Conservation (phyloP, 2,329 filamentous ascomycete species). For the Trichoderma sp. region DNA sequence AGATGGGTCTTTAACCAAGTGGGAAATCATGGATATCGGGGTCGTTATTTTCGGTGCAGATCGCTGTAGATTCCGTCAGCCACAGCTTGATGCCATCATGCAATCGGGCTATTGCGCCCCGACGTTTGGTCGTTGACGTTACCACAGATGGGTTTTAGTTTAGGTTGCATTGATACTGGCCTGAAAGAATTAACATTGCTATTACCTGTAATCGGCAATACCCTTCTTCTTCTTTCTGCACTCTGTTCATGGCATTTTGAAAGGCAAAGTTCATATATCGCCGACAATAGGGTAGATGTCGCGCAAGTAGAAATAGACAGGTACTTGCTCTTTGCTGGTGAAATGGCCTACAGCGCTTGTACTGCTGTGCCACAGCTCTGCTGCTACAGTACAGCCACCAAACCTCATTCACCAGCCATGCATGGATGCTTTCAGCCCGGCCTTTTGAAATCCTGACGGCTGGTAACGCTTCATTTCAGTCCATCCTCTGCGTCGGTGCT, state of each 20-base stretch:
- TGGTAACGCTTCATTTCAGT: not conserved
- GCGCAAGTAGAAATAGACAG: not conserved
- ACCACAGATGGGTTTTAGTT: not conserved
- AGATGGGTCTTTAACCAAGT: not conserved
- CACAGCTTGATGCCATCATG: not conserved
- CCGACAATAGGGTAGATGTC: not conserved
- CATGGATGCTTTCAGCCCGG: not conserved
- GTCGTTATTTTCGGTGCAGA: not conserved
- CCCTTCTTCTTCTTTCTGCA: not conserved
- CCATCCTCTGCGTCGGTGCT: not conserved
- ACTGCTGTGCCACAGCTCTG: slow-evolving; percentile 14
- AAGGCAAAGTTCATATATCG: not conserved
- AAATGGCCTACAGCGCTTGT: not conserved
- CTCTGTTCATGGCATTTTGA: not conserved
- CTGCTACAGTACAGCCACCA: not conserved
- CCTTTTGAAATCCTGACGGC: not conserved
- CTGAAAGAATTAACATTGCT: not conserved
- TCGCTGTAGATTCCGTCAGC: not conserved
- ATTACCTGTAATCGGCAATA: not conserved
- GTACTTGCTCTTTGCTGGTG: not conserved
- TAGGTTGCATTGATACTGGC: not conserved
- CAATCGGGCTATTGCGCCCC: not conserved
- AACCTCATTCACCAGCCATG: not conserved
- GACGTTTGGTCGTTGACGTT: not conserved
- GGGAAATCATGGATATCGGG: not conserved